Evolutionary conservation across 257 asterid genomes (phyloP), one percentile per base, ranked within the genome.

Genomic region (Mentha longifolia): DNA sequence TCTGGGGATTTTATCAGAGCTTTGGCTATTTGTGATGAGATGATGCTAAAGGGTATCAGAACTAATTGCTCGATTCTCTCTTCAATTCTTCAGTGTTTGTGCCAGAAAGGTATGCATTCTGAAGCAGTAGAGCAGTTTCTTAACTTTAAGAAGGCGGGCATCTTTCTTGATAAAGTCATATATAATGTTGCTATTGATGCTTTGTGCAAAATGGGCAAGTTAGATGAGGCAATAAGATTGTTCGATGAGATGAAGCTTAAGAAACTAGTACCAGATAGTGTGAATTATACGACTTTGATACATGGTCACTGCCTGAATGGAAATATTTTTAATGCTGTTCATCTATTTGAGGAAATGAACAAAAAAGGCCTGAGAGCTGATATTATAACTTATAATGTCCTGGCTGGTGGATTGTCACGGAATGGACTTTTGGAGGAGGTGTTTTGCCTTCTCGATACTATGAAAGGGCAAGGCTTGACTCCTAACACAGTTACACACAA

Each of bases 201-300:
- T 46, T 65, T 82, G 28, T 90, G 96, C 83, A 82, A 85, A 77
- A 73, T 85, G 56, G 92, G 92, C 31, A 77, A 79, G 71, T 68
- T 86, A 45, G 89, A 87, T 46, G 91, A 85, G 74, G 96, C 94
- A 39, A 22, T 75, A 60, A 61, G 67, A 35, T 69, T 92, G 82
- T 76, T 90, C 46, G 75, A 84, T 57, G 98, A 90, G 83, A 92
- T 90, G 98, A 88, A 77, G 80, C 59, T 59, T 71, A 81, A 83
- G 82, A 79, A 80, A 74, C 72, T 90, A 50, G 57, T 65, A 45
- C 96, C 86, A 3, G 95, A 90, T 71, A 73, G 76, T 43, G 71
- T 79, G 79, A 89, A 90, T 82, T 90, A 87, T 75, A 88, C 93
- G 77, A 90, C 96, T n/a, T 82, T 92, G 80, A 87, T 92, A 39